A percentile compares a stretch with the other conserved stretches of the same genome.
Conservation (phyloP, 2,329 filamentous ascomycete species). For the Xylariaceae sp. region DNA sequence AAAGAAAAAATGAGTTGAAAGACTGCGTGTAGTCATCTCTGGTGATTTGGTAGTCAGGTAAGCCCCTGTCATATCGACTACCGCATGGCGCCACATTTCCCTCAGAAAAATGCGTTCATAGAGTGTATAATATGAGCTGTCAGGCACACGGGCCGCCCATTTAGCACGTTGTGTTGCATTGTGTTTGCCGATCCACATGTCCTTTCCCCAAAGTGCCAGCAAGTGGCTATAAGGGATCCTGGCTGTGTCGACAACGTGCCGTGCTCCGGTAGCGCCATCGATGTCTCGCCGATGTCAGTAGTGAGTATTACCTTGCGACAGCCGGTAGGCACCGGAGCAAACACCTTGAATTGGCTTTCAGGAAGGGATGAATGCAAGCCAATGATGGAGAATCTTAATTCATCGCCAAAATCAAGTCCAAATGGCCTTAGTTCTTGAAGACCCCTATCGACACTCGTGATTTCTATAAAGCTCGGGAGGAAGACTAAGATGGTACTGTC, state of each 20-base stretch:
- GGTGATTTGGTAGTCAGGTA: too few relatives aligned
- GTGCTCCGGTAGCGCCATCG: constrained; percentile 49
- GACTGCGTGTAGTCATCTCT: too few relatives aligned
- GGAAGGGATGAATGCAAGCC: constrained; percentile 44
- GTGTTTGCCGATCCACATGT: constrained; percentile 44
- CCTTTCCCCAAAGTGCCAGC: constrained; percentile 36
- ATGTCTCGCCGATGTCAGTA: constrained; percentile 49
- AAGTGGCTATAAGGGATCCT: constrained; percentile 37
- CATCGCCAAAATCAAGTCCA: constrained; percentile 39
- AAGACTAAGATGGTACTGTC: constrained; percentile 47
- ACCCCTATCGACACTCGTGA: constrained; percentile 23
- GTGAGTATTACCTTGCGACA: constrained; percentile 48
- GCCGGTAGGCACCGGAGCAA: constrained; percentile 37
- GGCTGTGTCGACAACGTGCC: constrained; percentile 47
- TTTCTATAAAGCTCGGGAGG: constrained; percentile 41
- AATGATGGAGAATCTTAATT: constrained; percentile 38
- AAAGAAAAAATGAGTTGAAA: too few relatives aligned
- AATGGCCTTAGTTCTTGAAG: constrained; percentile 27
- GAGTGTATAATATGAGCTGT: constrained; percentile 47
- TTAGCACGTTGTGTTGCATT: constrained; percentile 45
- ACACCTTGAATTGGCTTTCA: constrained; percentile 38
- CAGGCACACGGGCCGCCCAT: constrained; percentile 44
- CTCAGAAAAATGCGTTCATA: too few relatives aligned
- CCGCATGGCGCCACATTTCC: too few relatives aligned
- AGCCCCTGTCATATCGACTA: too few relatives aligned